Evolutionary conservation across 345 rosid species (phyloP), one percentile per base, ranked within the genome.

Genomic region (Eucalyptus microcorys): DNA sequence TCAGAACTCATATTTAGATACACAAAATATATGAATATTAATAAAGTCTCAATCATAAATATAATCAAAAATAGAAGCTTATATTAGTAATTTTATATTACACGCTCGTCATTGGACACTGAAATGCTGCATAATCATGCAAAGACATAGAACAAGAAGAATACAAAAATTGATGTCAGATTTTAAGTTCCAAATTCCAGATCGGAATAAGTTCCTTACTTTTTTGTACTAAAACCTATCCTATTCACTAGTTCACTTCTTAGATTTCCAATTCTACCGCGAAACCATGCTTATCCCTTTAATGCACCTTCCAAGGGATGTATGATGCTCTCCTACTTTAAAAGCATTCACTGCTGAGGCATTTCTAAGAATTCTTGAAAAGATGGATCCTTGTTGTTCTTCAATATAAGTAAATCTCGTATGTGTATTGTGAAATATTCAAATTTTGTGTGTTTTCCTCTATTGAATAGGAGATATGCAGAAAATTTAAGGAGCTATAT

Each of bases 71-170:
- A 55, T 55, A 13, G 5, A 24, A 55, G 13, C 1, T 55, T 4
- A 9, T 52, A 52, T 52, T 55, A 26, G 3, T 24, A 26, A 26
- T 22, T 55, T 55, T 3, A 55, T 22, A 55, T 55, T 24, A 55
- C 13, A 4, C 0, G 3, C 61, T 55, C 2, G 12, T 55, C 5
- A 55, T 24, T 55, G 3, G 13, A 9, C 1, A 1, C 0, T 22
- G 1, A 24, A 55, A 55, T 55, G 30, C 1, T 22, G 13, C 27
- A 9, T 8, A 22, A 55, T 55, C 14, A 26, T 10, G 30, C 30
- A 22, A 55, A 55, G 0, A 22, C 13, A 55, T 55, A 55, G 30
- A 10, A 55, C 1, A 55, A 55, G 61, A 55, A 24, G 3, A 55
- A 55, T 24, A 22, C 5, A 24, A 55, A 55, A 26, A 24, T 26